These are phyloP conservation scores for Zygosaccharomyces rouxii DNA, from an alignment of 805 yeast genomes.

Conservation along the genomic window DNA sequence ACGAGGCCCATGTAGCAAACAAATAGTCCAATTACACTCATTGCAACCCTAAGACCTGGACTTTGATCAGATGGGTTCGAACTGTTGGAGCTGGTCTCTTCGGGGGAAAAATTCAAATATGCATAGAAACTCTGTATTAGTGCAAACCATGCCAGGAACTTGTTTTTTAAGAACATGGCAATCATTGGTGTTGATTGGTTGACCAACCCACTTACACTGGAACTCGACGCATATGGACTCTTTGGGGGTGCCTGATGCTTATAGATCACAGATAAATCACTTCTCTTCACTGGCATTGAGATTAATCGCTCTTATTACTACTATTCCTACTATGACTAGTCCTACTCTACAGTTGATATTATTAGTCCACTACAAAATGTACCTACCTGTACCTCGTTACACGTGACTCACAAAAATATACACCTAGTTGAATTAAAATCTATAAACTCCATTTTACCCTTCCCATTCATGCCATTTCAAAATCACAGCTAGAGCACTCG, in stretches of 20 bases:
- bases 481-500: slow-evolving; percentile 17
- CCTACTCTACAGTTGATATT: no score
- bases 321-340: no score
- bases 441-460: not conserved
- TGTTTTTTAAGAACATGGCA: slow-evolving; percentile 57
- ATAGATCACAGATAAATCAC: slow-evolving; percentile 39
- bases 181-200: slow-evolving; percentile 63
- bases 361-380: no score
- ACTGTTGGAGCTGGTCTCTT: slow-evolving; percentile 32
- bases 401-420: not conserved
- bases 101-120: slow-evolving; percentile 26
- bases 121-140: slow-evolving; percentile 45
- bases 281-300: slow-evolving; percentile 29
- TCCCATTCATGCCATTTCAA: slow-evolving; percentile 22
- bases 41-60: slow-evolving; percentile 39
- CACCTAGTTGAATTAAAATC: not conserved
- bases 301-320: not conserved
- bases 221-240: slow-evolving; percentile 42
- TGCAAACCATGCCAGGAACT: slow-evolving; percentile 46
- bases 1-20: slow-evolving; percentile 54
- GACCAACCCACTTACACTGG: slow-evolving; percentile 37
- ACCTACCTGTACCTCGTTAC: not conserved
- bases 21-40: slow-evolving; percentile 45
- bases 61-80: slow-evolving; percentile 41
- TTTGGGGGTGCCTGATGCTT: slow-evolving; percentile 47